Conservation (phyloP, 176 grass and related monocot species). For the Bothriochloa decipiens region DNA sequence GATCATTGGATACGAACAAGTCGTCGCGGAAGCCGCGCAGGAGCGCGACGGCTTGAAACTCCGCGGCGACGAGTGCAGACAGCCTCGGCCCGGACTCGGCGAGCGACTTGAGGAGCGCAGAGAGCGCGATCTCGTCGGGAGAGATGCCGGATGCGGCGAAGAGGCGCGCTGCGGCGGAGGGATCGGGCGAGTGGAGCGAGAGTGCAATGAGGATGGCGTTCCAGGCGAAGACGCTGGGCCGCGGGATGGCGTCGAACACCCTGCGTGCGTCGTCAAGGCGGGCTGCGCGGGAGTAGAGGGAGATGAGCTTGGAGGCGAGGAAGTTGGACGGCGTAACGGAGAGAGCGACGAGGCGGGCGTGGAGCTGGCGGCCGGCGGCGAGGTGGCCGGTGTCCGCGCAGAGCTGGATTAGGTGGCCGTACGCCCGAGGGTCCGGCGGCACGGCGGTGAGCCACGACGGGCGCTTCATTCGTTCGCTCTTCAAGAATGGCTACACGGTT, state of each 20-base stretch:
- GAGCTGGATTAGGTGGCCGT: slow-evolving; percentile 63
- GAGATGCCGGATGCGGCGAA: slow-evolving; percentile 52
- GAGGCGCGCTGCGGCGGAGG: slow-evolving; percentile 46
- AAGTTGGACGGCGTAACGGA: slow-evolving; percentile 66
- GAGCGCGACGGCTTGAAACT: slow-evolving; percentile 55
- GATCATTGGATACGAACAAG: slow-evolving; percentile 70
- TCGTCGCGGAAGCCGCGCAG: slow-evolving; percentile 38
- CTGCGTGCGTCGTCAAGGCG: slow-evolving; percentile 53
- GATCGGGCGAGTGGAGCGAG: slow-evolving; percentile 56
- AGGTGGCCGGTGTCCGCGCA: slow-evolving; percentile 54
- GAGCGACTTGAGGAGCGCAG: slow-evolving; percentile 65
- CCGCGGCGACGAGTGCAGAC: slow-evolving; percentile 35
- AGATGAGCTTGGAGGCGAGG: slow-evolving; percentile 75
- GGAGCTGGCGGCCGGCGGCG: slow-evolving; percentile 54
- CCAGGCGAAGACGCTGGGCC: slow-evolving; percentile 67
- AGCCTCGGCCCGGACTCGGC: slow-evolving; percentile 39
- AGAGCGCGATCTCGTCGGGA: slow-evolving; percentile 63
- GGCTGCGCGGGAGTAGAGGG: slow-evolving; percentile 60
- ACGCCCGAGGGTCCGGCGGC: slow-evolving; percentile 48
- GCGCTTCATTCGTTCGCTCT: slow-evolving; percentile 56
- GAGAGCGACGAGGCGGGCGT: slow-evolving; percentile 52
- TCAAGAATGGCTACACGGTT: background rate
- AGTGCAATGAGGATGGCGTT: slow-evolving; percentile 75
- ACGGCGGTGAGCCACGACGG: slow-evolving; percentile 46
- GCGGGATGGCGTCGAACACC: slow-evolving; percentile 65